A percentile compares a stretch with the other conserved stretches of the same genome.
phyloP scores from a whole-genome alignment of 495 filamentous ascomycete genomes.

The Aspergillus avenaceus region DNA sequence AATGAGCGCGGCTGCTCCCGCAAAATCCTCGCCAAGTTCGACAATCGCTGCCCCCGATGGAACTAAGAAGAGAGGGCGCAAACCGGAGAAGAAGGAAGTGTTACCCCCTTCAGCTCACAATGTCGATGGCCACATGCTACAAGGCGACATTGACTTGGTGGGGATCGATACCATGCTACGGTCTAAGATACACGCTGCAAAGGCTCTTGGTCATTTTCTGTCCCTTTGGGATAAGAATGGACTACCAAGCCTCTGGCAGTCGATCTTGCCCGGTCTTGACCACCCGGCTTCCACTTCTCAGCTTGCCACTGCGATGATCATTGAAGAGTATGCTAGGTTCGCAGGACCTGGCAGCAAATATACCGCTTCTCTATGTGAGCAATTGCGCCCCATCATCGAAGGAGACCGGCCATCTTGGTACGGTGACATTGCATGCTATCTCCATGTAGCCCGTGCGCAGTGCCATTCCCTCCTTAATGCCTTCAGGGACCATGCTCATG shows the following conservation, averaged over 20 bases:
- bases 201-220: slow-evolving; percentile 65
- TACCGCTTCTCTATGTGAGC: slow-evolving; percentile 49
- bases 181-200: slow-evolving; percentile 80
- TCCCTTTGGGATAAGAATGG: slow-evolving; percentile 41
- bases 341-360: slow-evolving; percentile 41
- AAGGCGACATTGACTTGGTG: slow-evolving; percentile 91
- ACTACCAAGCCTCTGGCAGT: slow-evolving; percentile 37
- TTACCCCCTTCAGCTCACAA: slow-evolving; percentile 70
- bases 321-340: slow-evolving; percentile 76
- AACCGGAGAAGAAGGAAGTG: slow-evolving; percentile 79
- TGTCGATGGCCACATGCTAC: slow-evolving; percentile 96
- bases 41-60: slow-evolving; percentile 18
- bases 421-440: slow-evolving; percentile 80
- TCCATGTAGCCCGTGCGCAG: slow-evolving; percentile 83
- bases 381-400: slow-evolving; percentile 71
- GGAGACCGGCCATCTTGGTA: slow-evolving; percentile 76
- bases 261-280: slow-evolving; percentile 58
- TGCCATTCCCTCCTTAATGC: slow-evolving; percentile 84
- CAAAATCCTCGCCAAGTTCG: slow-evolving; percentile 56
- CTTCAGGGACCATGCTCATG: slow-evolving; percentile 82
- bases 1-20: slow-evolving; percentile 40
- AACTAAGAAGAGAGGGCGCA: slow-evolving; percentile 67
- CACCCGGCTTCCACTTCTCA: slow-evolving; percentile 80
- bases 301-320: slow-evolving; percentile 73
- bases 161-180: slow-evolving; percentile 82